phyloP scores from a whole-genome alignment of 805 yeast genomes.

The Wickerhamiella brachini region DNA sequence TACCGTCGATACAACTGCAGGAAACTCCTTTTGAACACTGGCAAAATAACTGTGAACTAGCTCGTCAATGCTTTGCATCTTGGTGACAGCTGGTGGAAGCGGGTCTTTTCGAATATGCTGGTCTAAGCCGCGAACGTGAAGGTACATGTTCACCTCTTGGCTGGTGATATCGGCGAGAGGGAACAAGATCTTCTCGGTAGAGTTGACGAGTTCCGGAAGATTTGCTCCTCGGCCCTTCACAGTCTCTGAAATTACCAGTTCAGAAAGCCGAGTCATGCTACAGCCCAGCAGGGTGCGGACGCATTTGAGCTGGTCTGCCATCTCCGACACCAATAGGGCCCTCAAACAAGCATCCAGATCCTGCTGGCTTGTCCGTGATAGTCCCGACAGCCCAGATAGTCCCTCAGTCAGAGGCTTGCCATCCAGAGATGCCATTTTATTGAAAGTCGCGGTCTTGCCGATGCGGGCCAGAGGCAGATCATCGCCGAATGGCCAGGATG shows the following conservation, averaged over 20 bases:
- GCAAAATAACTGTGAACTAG: slow-evolving; percentile 60
- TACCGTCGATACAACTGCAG: slow-evolving; percentile 84
- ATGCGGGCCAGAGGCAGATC: slow-evolving; percentile 14
- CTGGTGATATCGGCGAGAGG: slow-evolving; percentile 67
- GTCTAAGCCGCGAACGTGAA: slow-evolving; percentile 29
- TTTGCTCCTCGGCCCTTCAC: slow-evolving; percentile 77
- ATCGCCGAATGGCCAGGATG: slow-evolving; percentile 13
- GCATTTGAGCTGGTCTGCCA: slow-evolving; percentile 34
- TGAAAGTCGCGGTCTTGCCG: slow-evolving; percentile 17
- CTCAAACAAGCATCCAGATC: slow-evolving; percentile 42
- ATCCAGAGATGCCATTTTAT: slow-evolving; percentile 7
- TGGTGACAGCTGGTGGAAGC: slow-evolving; percentile 33
- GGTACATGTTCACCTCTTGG: slow-evolving; percentile 51
- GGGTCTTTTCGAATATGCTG: slow-evolving; percentile 20
- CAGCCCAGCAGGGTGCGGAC: slow-evolving; percentile 59
- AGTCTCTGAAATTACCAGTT: slow-evolving; percentile 60
- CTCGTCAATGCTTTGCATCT: slow-evolving; percentile 70
- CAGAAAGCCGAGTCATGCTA: slow-evolving; percentile 74
- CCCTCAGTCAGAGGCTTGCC: slow-evolving; percentile 14
- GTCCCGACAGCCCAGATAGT: slow-evolving; percentile 26
- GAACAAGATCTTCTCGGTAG: slow-evolving; percentile 26
- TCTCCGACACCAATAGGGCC: slow-evolving; percentile 32
- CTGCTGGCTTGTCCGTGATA: slow-evolving; percentile 43
- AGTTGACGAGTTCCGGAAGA: slow-evolving; percentile 30
- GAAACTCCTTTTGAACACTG: slow-evolving; percentile 61